These are phyloP conservation scores for Climacium dendroides DNA, from an alignment of 225 moss, liverwort and hornwort species.

Conservation along the genomic window DNA sequence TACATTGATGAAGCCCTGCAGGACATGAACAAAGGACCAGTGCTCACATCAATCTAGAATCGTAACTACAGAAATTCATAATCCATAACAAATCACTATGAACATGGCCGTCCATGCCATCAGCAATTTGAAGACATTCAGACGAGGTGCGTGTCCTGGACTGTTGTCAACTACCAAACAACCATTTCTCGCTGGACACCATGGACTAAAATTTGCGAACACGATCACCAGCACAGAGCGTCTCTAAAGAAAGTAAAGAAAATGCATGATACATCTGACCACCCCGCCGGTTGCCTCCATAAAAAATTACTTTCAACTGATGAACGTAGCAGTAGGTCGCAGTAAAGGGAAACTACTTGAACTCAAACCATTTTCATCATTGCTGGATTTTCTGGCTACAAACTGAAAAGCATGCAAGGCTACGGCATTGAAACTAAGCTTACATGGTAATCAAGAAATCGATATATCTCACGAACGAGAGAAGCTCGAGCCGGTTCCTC, in stretches of 20 bases:
- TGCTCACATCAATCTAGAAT: not conserved
- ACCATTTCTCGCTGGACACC: not conserved
- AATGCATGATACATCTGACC: not conserved
- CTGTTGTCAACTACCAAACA: not conserved
- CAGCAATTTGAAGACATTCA: not conserved
- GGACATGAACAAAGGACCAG: not conserved
- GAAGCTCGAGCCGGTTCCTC: constrained; percentile 32
- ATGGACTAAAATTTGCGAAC: not conserved
- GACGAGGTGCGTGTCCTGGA: not conserved
- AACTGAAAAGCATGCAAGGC: not conserved
- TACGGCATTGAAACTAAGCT: not conserved
- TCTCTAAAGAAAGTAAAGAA: not conserved
- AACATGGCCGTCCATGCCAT: not conserved
- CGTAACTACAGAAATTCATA: not conserved
- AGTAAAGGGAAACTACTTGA: not conserved
- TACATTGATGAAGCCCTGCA: constrained; percentile 43
- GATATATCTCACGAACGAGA: constrained; percentile 48
- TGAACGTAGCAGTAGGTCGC: not conserved
- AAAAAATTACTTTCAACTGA: not conserved
- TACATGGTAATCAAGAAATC: constrained; percentile 55
- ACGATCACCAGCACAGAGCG: not conserved
- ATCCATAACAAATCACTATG: not conserved
- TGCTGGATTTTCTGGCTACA: not conserved
- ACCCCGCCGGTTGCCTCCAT: not conserved
- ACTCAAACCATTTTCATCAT: not conserved